Evolutionary conservation across 2,329 filamentous ascomycete genomes (phyloP).

Genomic region (Magnaporthiopsis poae): DNA sequence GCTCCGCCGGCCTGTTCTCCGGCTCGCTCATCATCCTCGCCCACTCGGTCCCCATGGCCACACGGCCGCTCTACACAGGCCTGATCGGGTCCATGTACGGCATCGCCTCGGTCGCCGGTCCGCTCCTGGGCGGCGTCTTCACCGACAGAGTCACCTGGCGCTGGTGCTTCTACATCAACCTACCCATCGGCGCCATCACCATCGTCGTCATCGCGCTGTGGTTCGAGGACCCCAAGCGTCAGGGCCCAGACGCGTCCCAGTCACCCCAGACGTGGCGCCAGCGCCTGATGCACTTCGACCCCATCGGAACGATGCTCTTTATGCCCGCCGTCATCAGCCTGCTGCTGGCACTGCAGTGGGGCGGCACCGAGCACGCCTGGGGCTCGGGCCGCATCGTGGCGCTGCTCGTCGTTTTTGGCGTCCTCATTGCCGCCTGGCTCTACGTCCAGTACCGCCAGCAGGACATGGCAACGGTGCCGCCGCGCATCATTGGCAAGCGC

Average conservation of each 20-base stretch:
- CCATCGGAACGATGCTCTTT: constrained; percentile 14
- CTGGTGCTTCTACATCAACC: constrained; percentile 25
- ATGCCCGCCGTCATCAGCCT: constrained; percentile 28
- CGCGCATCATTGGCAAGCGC: constrained; percentile 26
- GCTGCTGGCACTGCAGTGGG: constrained; percentile 35
- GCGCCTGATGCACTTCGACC: constrained; percentile 27
- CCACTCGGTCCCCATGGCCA: constrained; percentile 14
- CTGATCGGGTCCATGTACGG: constrained; percentile 32
- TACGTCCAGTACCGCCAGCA: constrained; percentile 23
- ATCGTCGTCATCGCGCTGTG: constrained; percentile 15
- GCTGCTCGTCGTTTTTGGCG: constrained; percentile 22
- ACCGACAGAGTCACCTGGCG: constrained; percentile 21
- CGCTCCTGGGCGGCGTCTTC: constrained; percentile 18
- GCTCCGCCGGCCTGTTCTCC: constrained; percentile 30
- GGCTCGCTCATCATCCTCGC: constrained; percentile 26
- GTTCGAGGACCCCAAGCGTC: constrained; percentile 12
- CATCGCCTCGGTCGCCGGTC: constrained; percentile 23
- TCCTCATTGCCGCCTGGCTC: constrained; percentile 21
- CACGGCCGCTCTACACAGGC: constrained; percentile 19
- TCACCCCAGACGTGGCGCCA: constrained; percentile 18
- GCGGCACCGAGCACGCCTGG: constrained; percentile 26
- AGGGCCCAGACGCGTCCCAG: background rate
- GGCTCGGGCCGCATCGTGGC: constrained; percentile 21
- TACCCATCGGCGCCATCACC: constrained; percentile 22
- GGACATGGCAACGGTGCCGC: constrained; percentile 29